Base-by-base conservation (phyloP, 2,329 filamentous ascomycete genomes). In the Aureobasidium musti region DNA sequence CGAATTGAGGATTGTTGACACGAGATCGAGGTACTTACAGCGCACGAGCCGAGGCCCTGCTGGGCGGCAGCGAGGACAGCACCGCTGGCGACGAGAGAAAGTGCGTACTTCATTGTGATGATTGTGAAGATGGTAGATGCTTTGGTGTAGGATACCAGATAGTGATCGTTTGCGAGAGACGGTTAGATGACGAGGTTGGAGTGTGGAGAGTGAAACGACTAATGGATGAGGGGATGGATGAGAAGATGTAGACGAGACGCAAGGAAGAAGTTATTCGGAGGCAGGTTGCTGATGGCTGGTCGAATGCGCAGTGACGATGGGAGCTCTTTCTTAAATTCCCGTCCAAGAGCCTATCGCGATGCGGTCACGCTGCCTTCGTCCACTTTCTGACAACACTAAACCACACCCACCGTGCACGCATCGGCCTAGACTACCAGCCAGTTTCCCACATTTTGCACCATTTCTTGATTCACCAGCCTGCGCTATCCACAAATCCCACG, bases 11-110 rank as follows among this genome's bases (percentile, higher is more conserved):
- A 8, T 23, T 21, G 21, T 41, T 28, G n/a, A 37, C 37, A 19
- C 23, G 17, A 37, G 8, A 47, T 67, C 5, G 14, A 33, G 33
- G 13, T 26, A 74, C 76, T 71, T 77, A 77, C 76, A 73, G 74
- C 76, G 67, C 76, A 77, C 41, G 71, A 53, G 39, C 76, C 72
- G 41, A 78, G 73, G 30, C 67, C 67, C 68, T 67, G 57, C 71
- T 77, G 75, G 59, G 76, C 76, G 68, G 71, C 73, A 52, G 71
- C 76, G 37, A 76, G 66, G 53, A 70, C 72, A 52, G 75, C 76
- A 70, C 72, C 73, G 66, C 72, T 69, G 68, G 72, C 71, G 68
- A 75, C 28, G 67, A 76, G 61, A 63, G 71, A 65, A 67, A 74
- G 67, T 21, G 71, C 68, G 65, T 71, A 67, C 75, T 77, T 78